Evolutionary conservation across 1,139 yeast species (phyloP), one percentile per base, ranked within the genome.

Genomic region (Saccharomycopsis crataegensis): DNA sequence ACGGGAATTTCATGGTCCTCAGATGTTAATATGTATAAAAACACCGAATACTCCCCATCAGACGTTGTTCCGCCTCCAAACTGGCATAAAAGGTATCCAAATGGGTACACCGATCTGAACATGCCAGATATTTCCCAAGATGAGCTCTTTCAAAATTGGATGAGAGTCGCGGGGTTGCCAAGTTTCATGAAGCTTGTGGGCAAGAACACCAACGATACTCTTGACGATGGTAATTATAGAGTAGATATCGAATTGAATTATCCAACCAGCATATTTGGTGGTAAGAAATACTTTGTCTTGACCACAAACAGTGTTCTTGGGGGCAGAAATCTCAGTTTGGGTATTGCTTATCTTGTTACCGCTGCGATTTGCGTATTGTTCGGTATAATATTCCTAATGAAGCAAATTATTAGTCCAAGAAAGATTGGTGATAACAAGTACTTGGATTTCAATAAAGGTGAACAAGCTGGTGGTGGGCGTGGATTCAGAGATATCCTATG

Each of bases 131-230:
- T 86, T 44, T 73, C 81, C 1, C 67, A 70, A 8, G 78, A 85
- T 79, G 79, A 78, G 59, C 70, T 73, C 44, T 71, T 78, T 50
- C 89, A 84, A 67, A 86, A 85, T 63, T 86, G 94, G 94, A 86
- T 86, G 94, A 75, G 90, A 61, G 85, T 93, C 1, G 89, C 93
- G 0, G 91, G 89, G 0, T 72, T 86, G 57, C 85, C 91, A 32
- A 73, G 78, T 9, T 83, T 83, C 64, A 78, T 82, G 70, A 86
- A 85, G 63, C 67, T 85, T 37, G 83, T 85, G 56, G 79, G 84
- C 22, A 74, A 77, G 58, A 83, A 82, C 64, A 73, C 73, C 14
- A 70, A 78, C 3, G 74, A 70, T 8, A 64, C 77, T 1, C 65
- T 86, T 55, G 59, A 67, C 1, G 74, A 79, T 6, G 93, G 93